These are phyloP conservation scores for Alternaria incomplexa DNA, from an alignment of 2,329 filamentous ascomycete species.

Conservation along the genomic window DNA sequence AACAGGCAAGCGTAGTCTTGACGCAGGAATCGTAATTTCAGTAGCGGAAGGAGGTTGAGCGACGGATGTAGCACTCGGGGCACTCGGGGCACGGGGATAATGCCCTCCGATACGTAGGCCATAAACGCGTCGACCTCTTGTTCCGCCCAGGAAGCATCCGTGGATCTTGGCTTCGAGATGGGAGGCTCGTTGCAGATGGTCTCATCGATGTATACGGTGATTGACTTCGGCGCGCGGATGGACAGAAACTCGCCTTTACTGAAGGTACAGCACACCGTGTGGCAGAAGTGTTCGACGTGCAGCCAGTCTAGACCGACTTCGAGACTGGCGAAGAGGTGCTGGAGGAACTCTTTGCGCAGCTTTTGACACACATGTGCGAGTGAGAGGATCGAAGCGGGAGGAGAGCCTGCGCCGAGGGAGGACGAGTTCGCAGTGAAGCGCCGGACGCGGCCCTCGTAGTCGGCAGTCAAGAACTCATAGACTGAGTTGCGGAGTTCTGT, in stretches of 20 bases:
- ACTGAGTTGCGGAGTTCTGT: not conserved
- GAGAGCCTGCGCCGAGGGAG: not conserved
- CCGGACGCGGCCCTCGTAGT: not conserved
- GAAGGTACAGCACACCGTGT: not conserved
- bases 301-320: not conserved
- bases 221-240: not conserved
- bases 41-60: not conserved
- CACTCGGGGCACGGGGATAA: not conserved
- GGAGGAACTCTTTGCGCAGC: not conserved
- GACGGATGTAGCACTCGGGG: not conserved
- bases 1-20: not conserved
- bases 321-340: not conserved
- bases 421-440: not conserved
- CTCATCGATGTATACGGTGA: not conserved
- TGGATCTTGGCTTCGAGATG: too few relatives aligned
- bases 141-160: too few relatives aligned
- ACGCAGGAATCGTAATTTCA: rapidly evolving
- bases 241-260: not conserved
- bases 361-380: not conserved
- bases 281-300: not conserved
- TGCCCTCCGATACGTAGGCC: too few relatives aligned
- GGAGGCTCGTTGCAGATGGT: not conserved
- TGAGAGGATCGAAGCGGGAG: not conserved
- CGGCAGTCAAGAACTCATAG: not conserved
- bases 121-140: too few relatives aligned